Base-by-base conservation (phyloP, 1,284 basidiomycete species). In the Sanghuangporus baumii region DNA sequence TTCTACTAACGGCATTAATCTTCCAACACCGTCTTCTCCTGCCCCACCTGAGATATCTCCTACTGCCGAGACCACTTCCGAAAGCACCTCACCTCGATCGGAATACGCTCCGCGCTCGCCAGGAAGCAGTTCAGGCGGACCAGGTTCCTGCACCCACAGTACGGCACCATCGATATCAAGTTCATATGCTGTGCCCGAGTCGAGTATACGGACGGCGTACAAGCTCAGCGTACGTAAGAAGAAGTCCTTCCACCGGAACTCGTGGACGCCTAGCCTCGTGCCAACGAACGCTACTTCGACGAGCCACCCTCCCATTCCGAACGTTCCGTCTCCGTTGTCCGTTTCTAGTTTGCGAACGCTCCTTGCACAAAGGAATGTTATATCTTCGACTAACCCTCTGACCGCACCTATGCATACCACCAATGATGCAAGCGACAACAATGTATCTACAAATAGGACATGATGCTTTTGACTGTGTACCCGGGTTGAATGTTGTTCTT, bases 141-240 rank as follows among this genome's bases (percentile, higher is more conserved):
- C 37, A 47, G 16, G n/a, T 26, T 36, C 55, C 9, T 40, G 41
- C 20, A 9, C 38, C 11, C 55, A 57, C 34, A 36, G 69, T 69
- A 52, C 73, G 68, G 62, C 66, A 66, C 65, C 69, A 14, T 65
- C 57, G 67, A 75, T 41, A 71, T 69, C 7, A 68, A 66, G 48
- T 26, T 23, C 23, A 11, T 16, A 26, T n/a, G 65, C 62, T n/a
- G 6, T 26, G 20, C 61, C 67, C 11, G 72, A 74, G 57, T 77
- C 73, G 0, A 79, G 80, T 16, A 84, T 85, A 65, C 82, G 84
- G 12, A 81, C 81, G 0, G 83, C 83, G 9, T 85, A 83, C 65
- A 76, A 79, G 66, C 76, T 79, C 4, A 80, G 83, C 58, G 77
- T 82, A 54, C 77, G 83, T 64, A 84, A 83, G 71, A 82, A 81